Percentiles rank a stretch among this genome's conserved stretches.
Conservation (phyloP, 169 alveolate genomes). For the Eimeria maxima region DNA sequence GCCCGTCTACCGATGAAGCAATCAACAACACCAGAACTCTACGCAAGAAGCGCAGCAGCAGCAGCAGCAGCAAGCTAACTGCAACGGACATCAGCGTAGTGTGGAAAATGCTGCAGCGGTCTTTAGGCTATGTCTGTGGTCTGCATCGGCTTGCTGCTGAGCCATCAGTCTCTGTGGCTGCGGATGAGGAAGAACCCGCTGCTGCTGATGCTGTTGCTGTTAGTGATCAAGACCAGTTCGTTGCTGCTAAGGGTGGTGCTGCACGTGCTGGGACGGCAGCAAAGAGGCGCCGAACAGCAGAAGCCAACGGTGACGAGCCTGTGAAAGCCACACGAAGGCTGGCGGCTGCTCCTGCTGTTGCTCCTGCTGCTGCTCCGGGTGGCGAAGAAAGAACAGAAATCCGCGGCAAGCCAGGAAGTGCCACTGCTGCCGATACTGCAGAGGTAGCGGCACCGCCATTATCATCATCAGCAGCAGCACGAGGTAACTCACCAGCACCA, state of each 20-base stretch:
- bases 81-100: slow-evolving; percentile 11
- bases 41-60: neutral
- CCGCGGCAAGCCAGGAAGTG: neutral
- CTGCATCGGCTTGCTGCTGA: slow-evolving; percentile 15
- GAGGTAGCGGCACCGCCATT: neutral
- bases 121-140: slow-evolving; percentile 67
- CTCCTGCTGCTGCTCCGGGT: neutral
- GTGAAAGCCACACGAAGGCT: neutral
- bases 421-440: neutral
- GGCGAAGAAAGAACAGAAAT: neutral
- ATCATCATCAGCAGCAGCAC: neutral
- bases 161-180: neutral
- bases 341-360: neutral
- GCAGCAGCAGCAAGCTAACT: too few species aligned
- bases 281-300: neutral
- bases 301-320: neutral
- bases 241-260: neutral
- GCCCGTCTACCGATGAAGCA: neutral
- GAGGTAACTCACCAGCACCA: neutral
- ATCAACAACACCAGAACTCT: neutral
- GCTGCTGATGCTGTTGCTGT: slow-evolving; percentile 2
- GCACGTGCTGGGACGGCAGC: neutral
- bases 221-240: neutral
- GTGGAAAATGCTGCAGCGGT: slow-evolving; percentile 64
- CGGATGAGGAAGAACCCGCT: neutral